Conservation (phyloP, 2,329 filamentous ascomycete species). For the Epichloe gansuensis region DNA sequence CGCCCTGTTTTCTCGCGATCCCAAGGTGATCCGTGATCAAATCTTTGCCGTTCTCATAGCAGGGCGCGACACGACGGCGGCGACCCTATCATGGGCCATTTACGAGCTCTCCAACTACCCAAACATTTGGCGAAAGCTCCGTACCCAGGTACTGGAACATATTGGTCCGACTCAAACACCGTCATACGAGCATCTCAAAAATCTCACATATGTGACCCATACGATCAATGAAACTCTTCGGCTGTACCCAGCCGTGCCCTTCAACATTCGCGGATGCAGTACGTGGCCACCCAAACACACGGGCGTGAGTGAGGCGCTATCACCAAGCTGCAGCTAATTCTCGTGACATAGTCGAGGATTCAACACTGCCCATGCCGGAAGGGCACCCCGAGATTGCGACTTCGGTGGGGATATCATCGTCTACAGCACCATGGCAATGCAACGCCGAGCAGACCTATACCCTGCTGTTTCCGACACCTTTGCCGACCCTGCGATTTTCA, state of each 20-base stretch:
- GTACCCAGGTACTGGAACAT: slow-evolving; percentile 54
- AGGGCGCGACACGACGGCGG: slow-evolving; percentile 77
- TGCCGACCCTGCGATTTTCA: slow-evolving; percentile 41
- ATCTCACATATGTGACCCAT: slow-evolving; percentile 69
- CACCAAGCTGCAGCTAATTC: no score
- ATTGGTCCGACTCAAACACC: slow-evolving; percentile 53
- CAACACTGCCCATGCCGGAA: slow-evolving; percentile 54
- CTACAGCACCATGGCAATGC: slow-evolving; percentile 62
- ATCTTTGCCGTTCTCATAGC: slow-evolving; percentile 73
- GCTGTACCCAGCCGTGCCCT: slow-evolving; percentile 66
- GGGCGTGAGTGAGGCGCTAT: no score
- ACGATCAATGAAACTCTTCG: slow-evolving; percentile 67
- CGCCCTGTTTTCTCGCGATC: slow-evolving; percentile 63
- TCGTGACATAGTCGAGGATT: slow-evolving; percentile 47
- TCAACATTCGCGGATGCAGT: slow-evolving; percentile 42
- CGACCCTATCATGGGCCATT: slow-evolving; percentile 67
- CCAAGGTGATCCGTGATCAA: slow-evolving; percentile 68
- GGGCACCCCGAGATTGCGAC: slow-evolving; percentile 52
- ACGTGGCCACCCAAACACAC: no score
- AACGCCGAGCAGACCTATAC: slow-evolving; percentile 54
- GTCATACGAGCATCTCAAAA: slow-evolving; percentile 71
- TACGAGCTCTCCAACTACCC: slow-evolving; percentile 71
- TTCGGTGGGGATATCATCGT: slow-evolving; percentile 49
- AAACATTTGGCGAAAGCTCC: slow-evolving; percentile 52
- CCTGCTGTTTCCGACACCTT: slow-evolving; percentile 35